Base-by-base conservation (phyloP, 495 filamentous ascomycete species). In the Hyaloscypha finlandica region DNA sequence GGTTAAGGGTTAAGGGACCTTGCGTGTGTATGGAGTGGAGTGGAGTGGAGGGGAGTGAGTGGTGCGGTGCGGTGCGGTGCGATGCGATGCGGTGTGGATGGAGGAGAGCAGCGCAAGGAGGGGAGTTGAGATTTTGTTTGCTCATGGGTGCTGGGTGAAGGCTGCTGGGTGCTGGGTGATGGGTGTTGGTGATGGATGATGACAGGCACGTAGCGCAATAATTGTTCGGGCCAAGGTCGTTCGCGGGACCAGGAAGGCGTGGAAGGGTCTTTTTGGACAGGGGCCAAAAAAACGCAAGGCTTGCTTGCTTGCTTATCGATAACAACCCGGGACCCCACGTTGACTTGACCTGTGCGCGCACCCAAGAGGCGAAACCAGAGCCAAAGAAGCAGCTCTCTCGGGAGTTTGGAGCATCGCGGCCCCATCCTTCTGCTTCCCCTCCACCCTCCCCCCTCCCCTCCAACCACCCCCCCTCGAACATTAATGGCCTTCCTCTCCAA, bases 291-390 rank as follows among this genome's bases (percentile, higher is more conserved):
- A 12, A 12, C 12, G 35, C 8, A 37, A 37, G 35, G 35, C 35
- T 53, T n/a, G 51, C 8, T 53, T n/a, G 51, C 8, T 8, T n/a
- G 53, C 56, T 59, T 59, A 59, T 59, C 56, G 56, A 59, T 59
- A 59, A 59, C 22, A 20, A 59, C 31, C 56, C 30, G 6, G 9
- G 8, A 56, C 20, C 53, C 53, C 30, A 56, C 53, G 53, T 29
- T n/a, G 53, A 32, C 53, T 56, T 56, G 30, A 56, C 8, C 20
- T 56, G 53, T 56, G 53, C 42, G 20, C 32, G 19, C 30, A 59
- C 19, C 19, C 51, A 37, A 59, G 30, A 35, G 9, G 30, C 53
- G 19, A 19, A 56, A 29, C 20, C 11, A 8, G 1, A 56, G 53
- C 20, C 22, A 25, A 25, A 25, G 25, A 25, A 25, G 25, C 25